Evolutionary conservation across 1,284 basidiomycete genomes (phyloP).

Genomic region (Tremellales sp.): DNA sequence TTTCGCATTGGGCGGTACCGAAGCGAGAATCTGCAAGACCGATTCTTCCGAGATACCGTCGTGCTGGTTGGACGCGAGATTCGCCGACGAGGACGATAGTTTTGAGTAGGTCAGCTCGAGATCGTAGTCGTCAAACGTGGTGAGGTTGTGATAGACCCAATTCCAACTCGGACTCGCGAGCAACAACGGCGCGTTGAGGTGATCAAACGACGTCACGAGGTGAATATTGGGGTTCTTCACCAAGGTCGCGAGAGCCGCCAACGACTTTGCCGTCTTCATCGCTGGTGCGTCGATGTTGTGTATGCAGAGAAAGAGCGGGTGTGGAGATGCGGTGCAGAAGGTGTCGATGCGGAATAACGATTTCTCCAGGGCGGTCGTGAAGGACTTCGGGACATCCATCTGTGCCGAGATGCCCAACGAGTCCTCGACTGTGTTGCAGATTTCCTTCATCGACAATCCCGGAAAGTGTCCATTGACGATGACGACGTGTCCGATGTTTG

Average conservation of each 20-base stretch:
- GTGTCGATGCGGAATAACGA: conserved; percentile 62
- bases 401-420: conserved; percentile 42
- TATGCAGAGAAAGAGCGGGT: conserved; percentile 67
- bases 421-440: conserved; percentile 63
- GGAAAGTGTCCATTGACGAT: conserved; percentile 78
- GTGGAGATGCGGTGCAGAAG: conserved; percentile 46
- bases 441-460: conserved; percentile 62
- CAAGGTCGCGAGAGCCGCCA: conserved; percentile 62
- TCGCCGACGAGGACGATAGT: conserved; percentile 26
- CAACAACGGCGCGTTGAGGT: conserved; percentile 71
- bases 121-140: conserved; percentile 76
- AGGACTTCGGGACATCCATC: conserved; percentile 37
- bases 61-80: conserved; percentile 4
- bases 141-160: conserved; percentile 84
- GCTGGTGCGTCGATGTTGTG: conserved; percentile 80
- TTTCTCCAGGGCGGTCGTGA: conserved; percentile 53
- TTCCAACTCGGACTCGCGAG: conserved; percentile 63
- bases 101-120: conserved; percentile 60
- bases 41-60: conserved; percentile 70
- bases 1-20: conserved; percentile 80
- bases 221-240: conserved; percentile 69
- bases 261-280: conserved; percentile 58
- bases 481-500: conserved; percentile 64
- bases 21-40: conserved; percentile 74
- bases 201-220: conserved; percentile 76